Percentiles rank a stretch among this genome's conserved stretches.
These are phyloP conservation scores for Saitozyma podzolica DNA, from an alignment of 768 basidiomycete species.

Conservation along the genomic window DNA sequence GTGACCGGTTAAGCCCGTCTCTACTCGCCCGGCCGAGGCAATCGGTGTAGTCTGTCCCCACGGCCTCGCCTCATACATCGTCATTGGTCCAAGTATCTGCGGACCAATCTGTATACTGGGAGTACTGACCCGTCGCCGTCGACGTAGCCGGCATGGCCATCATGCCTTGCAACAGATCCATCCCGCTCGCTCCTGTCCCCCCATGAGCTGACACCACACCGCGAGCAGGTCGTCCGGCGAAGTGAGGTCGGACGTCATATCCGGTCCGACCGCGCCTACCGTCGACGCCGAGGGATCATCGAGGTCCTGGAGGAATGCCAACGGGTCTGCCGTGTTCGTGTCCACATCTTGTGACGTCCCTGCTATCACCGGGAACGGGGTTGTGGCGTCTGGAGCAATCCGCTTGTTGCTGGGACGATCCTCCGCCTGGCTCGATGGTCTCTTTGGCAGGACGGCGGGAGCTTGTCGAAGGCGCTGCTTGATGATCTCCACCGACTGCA, in stretches of 20 bases:
- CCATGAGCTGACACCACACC: conserved; percentile 5
- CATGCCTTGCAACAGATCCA: conserved; percentile 27
- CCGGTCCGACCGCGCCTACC: background rate
- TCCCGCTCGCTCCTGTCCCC: conserved; percentile 4
- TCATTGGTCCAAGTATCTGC: too few species aligned
- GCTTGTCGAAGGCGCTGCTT: conserved; percentile 19
- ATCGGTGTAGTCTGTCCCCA: too few species aligned
- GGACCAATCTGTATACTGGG: background rate
- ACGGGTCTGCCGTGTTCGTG: background rate
- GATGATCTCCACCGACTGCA: conserved; percentile 27
- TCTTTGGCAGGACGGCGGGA: conserved; percentile 6
- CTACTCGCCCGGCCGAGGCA: too few species aligned
- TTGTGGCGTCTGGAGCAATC: too few species aligned
- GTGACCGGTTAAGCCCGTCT: too few species aligned
- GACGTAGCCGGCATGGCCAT: conserved; percentile 23
- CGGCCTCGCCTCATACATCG: too few species aligned
- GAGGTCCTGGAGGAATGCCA: background rate
- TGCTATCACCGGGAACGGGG: too few species aligned
- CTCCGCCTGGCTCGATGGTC: background rate
- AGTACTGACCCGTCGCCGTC: background rate
- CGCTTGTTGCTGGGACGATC: background rate
- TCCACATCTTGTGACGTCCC: background rate
- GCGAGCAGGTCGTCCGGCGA: conserved; percentile 1
- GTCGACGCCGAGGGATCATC: background rate
- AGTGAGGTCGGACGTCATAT: background rate